Conservation (phyloP, 306 rosid species). For the Quillaja saponaria region DNA sequence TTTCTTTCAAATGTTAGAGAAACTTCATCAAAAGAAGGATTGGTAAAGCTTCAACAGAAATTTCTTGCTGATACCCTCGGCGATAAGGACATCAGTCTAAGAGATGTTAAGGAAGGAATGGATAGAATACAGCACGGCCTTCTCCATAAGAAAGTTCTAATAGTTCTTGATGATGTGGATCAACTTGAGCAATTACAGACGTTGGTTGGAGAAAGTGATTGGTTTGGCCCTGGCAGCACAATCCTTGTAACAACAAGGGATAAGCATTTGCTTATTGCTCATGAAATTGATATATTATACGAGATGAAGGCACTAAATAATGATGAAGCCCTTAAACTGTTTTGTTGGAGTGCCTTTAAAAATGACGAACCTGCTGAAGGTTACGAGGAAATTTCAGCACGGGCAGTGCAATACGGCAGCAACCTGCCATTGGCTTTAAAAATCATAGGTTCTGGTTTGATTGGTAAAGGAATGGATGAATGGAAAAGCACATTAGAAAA, state of each 20-base stretch:
- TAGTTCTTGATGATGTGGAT: conserved; percentile 32
- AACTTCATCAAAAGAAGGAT: conserved; percentile 3
- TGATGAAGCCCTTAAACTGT: conserved; percentile 19
- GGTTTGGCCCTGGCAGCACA: conserved; percentile 34
- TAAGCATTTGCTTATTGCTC: conserved; percentile 5
- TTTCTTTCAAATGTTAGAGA: conserved; percentile 28
- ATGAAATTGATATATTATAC: conserved; percentile 1
- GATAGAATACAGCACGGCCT: conserved; percentile 20
- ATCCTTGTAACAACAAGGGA: conserved; percentile 34
- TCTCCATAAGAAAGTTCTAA: conserved; percentile 4
- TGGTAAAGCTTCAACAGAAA: conserved; percentile 14
- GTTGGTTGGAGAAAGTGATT: conserved; percentile 12
- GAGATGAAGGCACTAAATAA: background rate
- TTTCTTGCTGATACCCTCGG: conserved; percentile 2
- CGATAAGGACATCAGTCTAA: background rate
- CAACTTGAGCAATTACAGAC: conserved; percentile 1
- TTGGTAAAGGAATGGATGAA: too few relatives aligned
- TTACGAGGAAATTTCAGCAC: too few relatives aligned
- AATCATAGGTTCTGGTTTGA: background rate
- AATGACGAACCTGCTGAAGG: background rate
- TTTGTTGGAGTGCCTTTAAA: conserved; percentile 28
- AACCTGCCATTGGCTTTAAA: too few relatives aligned
- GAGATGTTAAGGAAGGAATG: conserved; percentile 18
- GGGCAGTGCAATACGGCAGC: too few relatives aligned
- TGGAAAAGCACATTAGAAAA: background rate